A percentile compares a stretch with the other conserved stretches of the same genome.
phyloP scores from a whole-genome alignment of 805 yeast species.

The Geotrichum ghanense region DNA sequence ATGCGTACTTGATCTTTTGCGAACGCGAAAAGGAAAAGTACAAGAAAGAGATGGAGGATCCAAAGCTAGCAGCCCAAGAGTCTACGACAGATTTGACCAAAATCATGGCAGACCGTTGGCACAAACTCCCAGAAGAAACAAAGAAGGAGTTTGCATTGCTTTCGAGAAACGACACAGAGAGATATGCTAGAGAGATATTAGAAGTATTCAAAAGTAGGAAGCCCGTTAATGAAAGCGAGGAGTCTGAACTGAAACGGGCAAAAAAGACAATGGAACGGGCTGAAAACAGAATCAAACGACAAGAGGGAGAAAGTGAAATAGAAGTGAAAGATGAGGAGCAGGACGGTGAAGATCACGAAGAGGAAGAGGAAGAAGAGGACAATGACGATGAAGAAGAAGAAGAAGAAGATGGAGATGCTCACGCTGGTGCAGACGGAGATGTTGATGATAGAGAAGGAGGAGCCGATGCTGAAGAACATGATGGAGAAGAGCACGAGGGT shows the following conservation, averaged over 20 bases:
- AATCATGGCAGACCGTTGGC: conserved; percentile 81
- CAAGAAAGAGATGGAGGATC: conserved; percentile 39
- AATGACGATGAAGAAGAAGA: conserved; percentile 4
- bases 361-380: conserved; percentile 4
- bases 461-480: conserved; percentile 5
- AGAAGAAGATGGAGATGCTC: conserved; percentile 3
- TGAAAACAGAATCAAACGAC: conserved; percentile 14
- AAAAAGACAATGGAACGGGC: conserved; percentile 14
- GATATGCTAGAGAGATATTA: conserved; percentile 65
- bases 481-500: background rate
- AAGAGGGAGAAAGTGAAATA: conserved; percentile 5
- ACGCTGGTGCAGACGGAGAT: conserved; percentile 6
- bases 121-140: conserved; percentile 51
- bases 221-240: conserved; percentile 13
- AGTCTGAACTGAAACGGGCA: conserved; percentile 17
- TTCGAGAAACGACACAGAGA: conserved; percentile 65
- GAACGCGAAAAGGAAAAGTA: conserved; percentile 73
- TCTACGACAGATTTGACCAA: conserved; percentile 54
- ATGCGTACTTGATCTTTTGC: conserved; percentile 80
- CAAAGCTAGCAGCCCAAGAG: conserved; percentile 23
- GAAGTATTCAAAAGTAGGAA: conserved; percentile 16
- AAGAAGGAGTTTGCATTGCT: conserved; percentile 63
- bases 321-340: conserved; percentile 6
- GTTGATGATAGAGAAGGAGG: conserved; percentile 6
- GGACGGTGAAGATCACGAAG: conserved; percentile 1